Conservation (phyloP, 352 stramenopile species). For the Paralagenidium karlingii region DNA sequence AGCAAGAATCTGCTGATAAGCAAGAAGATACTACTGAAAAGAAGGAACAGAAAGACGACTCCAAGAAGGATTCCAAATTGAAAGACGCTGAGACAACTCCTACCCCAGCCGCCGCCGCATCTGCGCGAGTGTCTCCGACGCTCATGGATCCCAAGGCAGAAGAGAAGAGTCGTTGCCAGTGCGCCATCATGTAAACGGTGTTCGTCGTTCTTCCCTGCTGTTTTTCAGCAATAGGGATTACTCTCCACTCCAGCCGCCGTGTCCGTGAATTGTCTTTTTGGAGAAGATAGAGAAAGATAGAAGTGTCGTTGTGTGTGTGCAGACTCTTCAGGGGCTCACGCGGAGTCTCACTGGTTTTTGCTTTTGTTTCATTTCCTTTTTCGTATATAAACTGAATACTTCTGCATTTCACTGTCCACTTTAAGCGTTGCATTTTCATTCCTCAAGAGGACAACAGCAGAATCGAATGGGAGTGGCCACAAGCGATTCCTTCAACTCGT, state of each 20-base stretch:
- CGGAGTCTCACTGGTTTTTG: too few relatives aligned
- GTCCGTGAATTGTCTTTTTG: conserved; percentile 6
- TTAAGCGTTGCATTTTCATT: neutral
- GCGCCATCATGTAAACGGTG: conserved; percentile 41
- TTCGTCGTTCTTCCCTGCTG: neutral
- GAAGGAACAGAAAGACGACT: too few relatives aligned
- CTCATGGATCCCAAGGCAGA: conserved; percentile 38
- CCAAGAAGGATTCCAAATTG: too few relatives aligned
- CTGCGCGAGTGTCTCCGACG: too few relatives aligned
- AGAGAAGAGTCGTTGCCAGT: conserved; percentile 24
- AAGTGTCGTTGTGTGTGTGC: conserved; percentile 9
- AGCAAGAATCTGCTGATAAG: too few relatives aligned
- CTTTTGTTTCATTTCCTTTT: neutral
- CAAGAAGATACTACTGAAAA: too few relatives aligned
- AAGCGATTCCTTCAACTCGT: conserved; percentile 1
- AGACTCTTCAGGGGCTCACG: too few relatives aligned
- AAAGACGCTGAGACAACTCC: too few relatives aligned
- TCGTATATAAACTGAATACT: neutral
- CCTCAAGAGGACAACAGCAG: conserved; percentile 7
- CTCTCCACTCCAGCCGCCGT: neutral
- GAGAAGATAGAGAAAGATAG: conserved; percentile 23
- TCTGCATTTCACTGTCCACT: conserved; percentile 1
- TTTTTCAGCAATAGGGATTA: neutral
- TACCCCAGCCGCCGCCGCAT: too few relatives aligned
- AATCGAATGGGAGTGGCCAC: conserved; percentile 15